phyloP scores from a whole-genome alignment of 2,329 filamentous ascomycete species.

The Rhynchosporium secalis region DNA sequence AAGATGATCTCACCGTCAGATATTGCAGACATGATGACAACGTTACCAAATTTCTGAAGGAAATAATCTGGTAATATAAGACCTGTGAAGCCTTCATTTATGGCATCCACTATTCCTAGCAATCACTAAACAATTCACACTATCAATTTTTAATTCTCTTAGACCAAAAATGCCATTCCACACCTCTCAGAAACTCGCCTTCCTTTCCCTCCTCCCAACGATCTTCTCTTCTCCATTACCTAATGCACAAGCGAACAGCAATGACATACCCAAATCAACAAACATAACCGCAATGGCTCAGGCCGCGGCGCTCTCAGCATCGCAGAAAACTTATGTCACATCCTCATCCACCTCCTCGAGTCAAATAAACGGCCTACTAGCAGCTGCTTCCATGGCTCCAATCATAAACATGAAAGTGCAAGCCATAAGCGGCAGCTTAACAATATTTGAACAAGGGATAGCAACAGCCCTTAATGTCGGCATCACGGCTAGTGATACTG shows the following conservation, averaged over 20 bases:
- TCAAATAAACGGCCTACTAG: slow-evolving; percentile 10
- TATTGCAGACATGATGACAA: slow-evolving; percentile 3
- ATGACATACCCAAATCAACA: background rate
- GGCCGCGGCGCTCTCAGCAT: background rate
- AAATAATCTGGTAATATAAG: background rate
- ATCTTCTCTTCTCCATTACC: background rate
- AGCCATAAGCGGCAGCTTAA: slow-evolving; percentile 11
- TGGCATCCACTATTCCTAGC: background rate
- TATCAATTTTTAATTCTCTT: background rate
- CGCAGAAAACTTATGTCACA: background rate
- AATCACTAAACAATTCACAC: background rate
- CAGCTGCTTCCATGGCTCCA: slow-evolving; percentile 8
- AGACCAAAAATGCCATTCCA: background rate
- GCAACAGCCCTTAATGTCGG: slow-evolving; percentile 9
- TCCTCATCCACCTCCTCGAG: background rate
- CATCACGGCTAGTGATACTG: background rate
- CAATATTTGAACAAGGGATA: slow-evolving; percentile 4
- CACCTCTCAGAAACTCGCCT: background rate
- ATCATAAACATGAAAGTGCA: slow-evolving; percentile 12
- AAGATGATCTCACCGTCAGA: background rate
- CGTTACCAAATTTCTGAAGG: too few relatives aligned
- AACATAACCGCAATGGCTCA: slow-evolving; percentile 6
- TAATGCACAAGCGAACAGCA: background rate
- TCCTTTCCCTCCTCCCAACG: background rate
- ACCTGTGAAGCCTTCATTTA: background rate